Conservation (phyloP, 1,284 basidiomycete genomes). For the Coriolopsis trogii region DNA sequence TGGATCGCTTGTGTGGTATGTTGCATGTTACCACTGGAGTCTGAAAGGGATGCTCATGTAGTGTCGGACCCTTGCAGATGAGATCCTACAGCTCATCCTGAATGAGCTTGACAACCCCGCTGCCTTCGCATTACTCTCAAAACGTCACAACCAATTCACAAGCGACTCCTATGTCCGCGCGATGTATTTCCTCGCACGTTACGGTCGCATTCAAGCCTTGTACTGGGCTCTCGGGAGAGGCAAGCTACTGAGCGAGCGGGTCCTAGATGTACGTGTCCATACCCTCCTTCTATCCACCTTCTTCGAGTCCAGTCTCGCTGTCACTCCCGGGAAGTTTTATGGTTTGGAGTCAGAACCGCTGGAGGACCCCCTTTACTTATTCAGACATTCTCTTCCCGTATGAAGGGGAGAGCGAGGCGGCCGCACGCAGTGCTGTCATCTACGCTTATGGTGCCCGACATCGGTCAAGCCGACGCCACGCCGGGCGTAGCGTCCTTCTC, state of each 20-base stretch:
- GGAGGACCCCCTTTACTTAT: conserved; percentile 9
- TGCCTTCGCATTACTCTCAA: conserved; percentile 56
- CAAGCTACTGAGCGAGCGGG: conserved; percentile 61
- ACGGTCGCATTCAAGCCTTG: conserved; percentile 68
- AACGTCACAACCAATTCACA: conserved; percentile 63
- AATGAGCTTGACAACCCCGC: conserved; percentile 69
- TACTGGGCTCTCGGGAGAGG: conserved; percentile 72
- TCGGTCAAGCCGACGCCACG: background rate
- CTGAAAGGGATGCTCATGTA: background rate
- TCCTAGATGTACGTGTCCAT: conserved; percentile 63
- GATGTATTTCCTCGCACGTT: conserved; percentile 72
- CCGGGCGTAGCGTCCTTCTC: conserved; percentile 1
- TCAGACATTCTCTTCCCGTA: conserved; percentile 8
- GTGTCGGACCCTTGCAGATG: conserved; percentile 45
- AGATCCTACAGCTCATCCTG: conserved; percentile 72
- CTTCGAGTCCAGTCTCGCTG: conserved; percentile 14
- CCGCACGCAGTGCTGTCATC: conserved; percentile 6
- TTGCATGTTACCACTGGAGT: conserved; percentile 13
- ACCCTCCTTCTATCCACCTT: conserved; percentile 17
- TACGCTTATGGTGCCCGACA: conserved; percentile 2
- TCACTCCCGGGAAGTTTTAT: conserved; percentile 1
- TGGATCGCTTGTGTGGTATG: conserved; percentile 69
- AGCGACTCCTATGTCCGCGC: conserved; percentile 74
- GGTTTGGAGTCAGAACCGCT: background rate
- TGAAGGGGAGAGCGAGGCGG: conserved; percentile 3